phyloP scores from a whole-genome alignment of 1,139 yeast species.

The Saccharomycopsis hybrid region DNA sequence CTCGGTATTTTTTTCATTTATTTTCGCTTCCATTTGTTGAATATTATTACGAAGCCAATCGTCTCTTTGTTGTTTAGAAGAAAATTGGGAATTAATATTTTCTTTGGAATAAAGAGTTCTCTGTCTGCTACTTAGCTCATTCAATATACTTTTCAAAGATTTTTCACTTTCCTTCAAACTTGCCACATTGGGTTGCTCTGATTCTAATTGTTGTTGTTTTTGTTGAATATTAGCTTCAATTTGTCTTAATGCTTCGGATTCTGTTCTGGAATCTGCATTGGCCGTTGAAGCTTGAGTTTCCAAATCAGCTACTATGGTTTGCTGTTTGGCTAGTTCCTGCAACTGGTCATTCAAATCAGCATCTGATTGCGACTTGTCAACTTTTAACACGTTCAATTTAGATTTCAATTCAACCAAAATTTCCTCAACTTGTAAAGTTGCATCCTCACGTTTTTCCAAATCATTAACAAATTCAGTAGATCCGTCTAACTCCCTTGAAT shows the following conservation, averaged over 20 bases:
- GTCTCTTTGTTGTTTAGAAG: constrained; percentile 54
- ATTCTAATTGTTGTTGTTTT: constrained; percentile 37
- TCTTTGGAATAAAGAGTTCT: constrained; percentile 67
- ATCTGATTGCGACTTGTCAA: constrained; percentile 47
- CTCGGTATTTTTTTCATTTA: constrained; percentile 27
- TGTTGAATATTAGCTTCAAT: constrained; percentile 33
- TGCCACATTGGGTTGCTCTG: constrained; percentile 40
- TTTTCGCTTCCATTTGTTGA: constrained; percentile 30
- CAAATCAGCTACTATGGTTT: constrained; percentile 29
- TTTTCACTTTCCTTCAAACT: constrained; percentile 38
- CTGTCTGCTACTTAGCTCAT: constrained; percentile 46
- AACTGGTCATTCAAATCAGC: constrained; percentile 42
- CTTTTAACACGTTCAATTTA: constrained; percentile 37
- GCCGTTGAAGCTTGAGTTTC: constrained; percentile 27
- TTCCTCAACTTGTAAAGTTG: constrained; percentile 35
- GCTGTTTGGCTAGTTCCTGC: constrained; percentile 31
- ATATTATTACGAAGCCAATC: constrained; percentile 57
- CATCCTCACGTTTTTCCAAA: constrained; percentile 45
- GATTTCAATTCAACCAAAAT: constrained; percentile 28
- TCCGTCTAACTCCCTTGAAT: constrained; percentile 43
- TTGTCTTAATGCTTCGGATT: constrained; percentile 24
- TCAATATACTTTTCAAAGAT: constrained; percentile 35
- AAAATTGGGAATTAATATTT: constrained; percentile 60
- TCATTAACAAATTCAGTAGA: constrained; percentile 35
- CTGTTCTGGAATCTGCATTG: constrained; percentile 25